Base-by-base conservation (phyloP, 345 rosid genomes). In the Physaria fendleri region DNA sequence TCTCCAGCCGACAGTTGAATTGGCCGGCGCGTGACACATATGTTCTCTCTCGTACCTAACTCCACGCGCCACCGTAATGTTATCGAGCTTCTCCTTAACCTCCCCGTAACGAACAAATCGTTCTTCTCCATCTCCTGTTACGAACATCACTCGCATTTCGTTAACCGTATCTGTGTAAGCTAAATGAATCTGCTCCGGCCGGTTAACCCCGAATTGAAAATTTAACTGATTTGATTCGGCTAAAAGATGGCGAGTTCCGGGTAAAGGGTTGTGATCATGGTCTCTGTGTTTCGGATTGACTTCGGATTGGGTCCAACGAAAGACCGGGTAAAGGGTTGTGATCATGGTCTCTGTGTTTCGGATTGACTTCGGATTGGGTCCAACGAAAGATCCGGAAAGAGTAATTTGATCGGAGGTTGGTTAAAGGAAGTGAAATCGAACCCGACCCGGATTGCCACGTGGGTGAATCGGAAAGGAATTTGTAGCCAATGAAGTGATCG, bases 311-410 rank as follows among this genome's bases (percentile, higher is more conserved):
- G 81, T 67, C 98, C 96, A 92, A 1, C 62, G 87, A 78, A 92
- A 92, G 83, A 92, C 81, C 70, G 96, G 85, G 79, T n/a, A 92
- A 92, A 29, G 98, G 33, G 84, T 85, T 88, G 18, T 78, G 88
- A 41, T 91, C 98, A 37, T 91, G 90, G 66, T 88, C 96, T 1
- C 54, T 69, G 21, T 44, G 75, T 13, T 75, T 78, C 3, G 74
- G 81, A 64, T 91, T 74, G 67, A 91, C 60, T 69, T 86, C 90
- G 27, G 82, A 66, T 56, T 79, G 77, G 13, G 81, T 67, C 98
- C 96, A 92, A 1, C 62, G 87, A 78, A 92, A 92, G 83, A 92
- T 82, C 70, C 98, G 85, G 79, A 92, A 92, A 29, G 98, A 37
- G 84, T 85, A 88, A 47, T 80, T 65, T 56, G 88, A 78, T 27